phyloP scores from a whole-genome alignment of 2,329 filamentous ascomycete species.

The Colletotrichum cordylinicola region DNA sequence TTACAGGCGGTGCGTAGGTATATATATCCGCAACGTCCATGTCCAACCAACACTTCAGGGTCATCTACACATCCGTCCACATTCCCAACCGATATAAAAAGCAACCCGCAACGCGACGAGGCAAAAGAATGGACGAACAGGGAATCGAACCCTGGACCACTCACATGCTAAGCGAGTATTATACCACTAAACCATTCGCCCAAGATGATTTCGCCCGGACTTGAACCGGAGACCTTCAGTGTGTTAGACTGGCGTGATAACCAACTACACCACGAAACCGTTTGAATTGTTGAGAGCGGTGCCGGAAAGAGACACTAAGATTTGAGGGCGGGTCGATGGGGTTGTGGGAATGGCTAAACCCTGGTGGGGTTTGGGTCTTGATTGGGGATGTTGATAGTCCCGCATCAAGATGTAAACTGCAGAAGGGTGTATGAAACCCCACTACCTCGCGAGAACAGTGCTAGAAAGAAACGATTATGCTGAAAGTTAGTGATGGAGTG shows the following conservation, averaged over 20 bases:
- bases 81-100: not conserved
- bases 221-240: slow-evolving; percentile 23
- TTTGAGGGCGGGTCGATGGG: not conserved
- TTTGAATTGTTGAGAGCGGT: not conserved
- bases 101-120: not conserved
- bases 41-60: fast-evolving
- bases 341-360: not conserved
- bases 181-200: slow-evolving; percentile 22
- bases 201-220: slow-evolving; percentile 17
- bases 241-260: slow-evolving; percentile 56
- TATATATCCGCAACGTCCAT: fast-evolving
- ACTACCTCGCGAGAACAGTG: fast-evolving
- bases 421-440: not conserved
- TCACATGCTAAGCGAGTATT: slow-evolving; percentile 23
- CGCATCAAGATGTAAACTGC: not conserved
- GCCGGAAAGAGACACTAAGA: not conserved
- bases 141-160: slow-evolving; percentile 22
- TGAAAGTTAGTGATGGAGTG: not conserved
- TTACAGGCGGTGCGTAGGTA: not conserved
- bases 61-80: not conserved
- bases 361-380: not conserved
- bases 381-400: not conserved
- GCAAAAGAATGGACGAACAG: not conserved
- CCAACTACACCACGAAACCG: slow-evolving; percentile 41
- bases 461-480: not conserved